A percentile compares a stretch with the other conserved stretches of the same genome.
Conservation (phyloP, 2,329 filamentous ascomycete genomes). For the Penicillium decumbens region DNA sequence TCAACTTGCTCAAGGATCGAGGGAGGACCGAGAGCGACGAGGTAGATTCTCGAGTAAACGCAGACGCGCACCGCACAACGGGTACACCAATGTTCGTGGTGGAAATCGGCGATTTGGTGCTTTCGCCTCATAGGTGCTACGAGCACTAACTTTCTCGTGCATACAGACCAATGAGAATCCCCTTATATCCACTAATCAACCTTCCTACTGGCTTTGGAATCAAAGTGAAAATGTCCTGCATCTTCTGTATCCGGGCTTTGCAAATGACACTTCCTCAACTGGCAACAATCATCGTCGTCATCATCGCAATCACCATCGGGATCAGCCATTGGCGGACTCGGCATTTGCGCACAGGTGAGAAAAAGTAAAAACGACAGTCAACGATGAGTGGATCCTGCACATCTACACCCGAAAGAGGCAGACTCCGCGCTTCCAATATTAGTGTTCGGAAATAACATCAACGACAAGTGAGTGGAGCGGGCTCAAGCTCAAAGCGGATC, state of each 20-base stretch:
- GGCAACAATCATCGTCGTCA: conserved; percentile 3
- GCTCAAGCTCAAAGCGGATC: not conserved
- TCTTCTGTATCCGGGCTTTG: not conserved
- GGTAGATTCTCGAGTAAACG: not conserved
- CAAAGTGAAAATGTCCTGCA: not conserved
- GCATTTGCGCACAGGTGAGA: not conserved
- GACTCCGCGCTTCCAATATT: not conserved
- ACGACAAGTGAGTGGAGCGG: not conserved
- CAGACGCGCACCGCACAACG: not conserved
- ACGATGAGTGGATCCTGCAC: conserved; percentile 4
- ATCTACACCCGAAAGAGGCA: not conserved
- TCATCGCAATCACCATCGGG: not conserved
- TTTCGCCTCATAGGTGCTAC: conserved; percentile 5
- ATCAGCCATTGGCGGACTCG: conserved; percentile 16
- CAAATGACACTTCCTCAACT: conserved; percentile 5
- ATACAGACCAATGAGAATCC: conserved; percentile 8
- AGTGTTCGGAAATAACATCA: too few relatives aligned
- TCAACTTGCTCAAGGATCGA: conserved; percentile 1
- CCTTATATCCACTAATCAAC: not conserved
- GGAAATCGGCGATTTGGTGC: conserved; percentile 7
- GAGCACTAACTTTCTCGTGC: not conserved
- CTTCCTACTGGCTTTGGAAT: conserved; percentile 2
- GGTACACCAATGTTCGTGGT: not conserved
- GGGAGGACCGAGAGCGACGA: conserved; percentile 5
- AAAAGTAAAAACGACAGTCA: not conserved